Conservation (phyloP, 441 rosid species). For the Aleurites moluccanus region DNA sequence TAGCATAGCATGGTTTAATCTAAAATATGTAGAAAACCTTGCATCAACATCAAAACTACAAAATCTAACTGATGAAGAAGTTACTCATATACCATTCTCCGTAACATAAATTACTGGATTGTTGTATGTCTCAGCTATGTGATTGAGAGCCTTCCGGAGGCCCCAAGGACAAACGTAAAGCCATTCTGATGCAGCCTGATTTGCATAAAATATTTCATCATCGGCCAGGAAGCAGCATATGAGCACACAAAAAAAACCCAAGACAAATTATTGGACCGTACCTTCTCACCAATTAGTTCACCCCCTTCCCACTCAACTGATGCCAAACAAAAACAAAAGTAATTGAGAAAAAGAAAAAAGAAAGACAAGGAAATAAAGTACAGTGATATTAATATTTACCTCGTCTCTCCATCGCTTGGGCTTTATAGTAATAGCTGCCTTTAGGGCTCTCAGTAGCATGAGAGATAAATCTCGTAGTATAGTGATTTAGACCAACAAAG, state of each 20-base stretch:
- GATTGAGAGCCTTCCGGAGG: slow-evolving; percentile 66
- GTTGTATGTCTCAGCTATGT: slow-evolving; percentile 59
- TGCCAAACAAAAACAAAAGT: slow-evolving; percentile 18
- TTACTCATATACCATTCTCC: slow-evolving; percentile 63
- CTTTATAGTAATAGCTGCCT: slow-evolving; percentile 46
- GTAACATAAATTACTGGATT: slow-evolving; percentile 63
- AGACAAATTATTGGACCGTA: slow-evolving; percentile 20
- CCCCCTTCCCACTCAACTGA: slow-evolving; percentile 84
- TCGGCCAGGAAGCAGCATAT: slow-evolving; percentile 4
- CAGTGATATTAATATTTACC: slow-evolving; percentile 40
- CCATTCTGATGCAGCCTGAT: slow-evolving; percentile 96
- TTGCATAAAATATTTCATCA: slow-evolving; percentile 23
- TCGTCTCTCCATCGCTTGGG: slow-evolving; percentile 57
- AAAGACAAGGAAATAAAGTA: not conserved
- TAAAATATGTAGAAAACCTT: not conserved
- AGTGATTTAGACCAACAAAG: slow-evolving; percentile 84
- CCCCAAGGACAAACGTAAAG: slow-evolving; percentile 95
- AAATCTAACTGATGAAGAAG: not conserved
- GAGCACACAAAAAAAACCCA: not conserved
- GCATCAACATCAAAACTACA: not conserved
- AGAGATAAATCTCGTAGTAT: slow-evolving; percentile 74
- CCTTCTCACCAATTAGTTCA: slow-evolving; percentile 78
- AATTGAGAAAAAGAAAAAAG: not conserved
- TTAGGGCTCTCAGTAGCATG: slow-evolving; percentile 46
- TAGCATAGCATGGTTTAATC: not conserved